phyloP scores from a whole-genome alignment of 2,329 filamentous ascomycete species.

The Colletotrichum godetiae region DNA sequence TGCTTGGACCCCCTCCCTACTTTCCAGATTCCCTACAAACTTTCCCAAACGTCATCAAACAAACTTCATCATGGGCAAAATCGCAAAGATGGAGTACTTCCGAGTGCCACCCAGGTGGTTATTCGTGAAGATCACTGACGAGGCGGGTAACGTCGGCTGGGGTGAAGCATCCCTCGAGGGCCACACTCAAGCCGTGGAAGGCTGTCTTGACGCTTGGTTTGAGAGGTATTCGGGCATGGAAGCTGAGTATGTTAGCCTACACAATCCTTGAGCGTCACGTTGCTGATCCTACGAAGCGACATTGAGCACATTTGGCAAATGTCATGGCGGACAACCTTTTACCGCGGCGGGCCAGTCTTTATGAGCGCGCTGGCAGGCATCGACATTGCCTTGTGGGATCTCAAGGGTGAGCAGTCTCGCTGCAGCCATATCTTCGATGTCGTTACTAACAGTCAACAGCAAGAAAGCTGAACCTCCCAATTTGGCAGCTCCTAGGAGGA shows the following conservation, averaged over 20 bases:
- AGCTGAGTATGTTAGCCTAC: conserved; percentile 66
- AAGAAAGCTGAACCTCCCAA: conserved; percentile 67
- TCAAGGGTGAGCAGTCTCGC: conserved; percentile 62
- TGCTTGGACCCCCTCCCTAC: not conserved
- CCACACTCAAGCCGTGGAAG: conserved; percentile 79
- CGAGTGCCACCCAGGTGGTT: conserved; percentile 81
- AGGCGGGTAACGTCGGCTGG: conserved; percentile 74
- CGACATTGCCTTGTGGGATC: conserved; percentile 84
- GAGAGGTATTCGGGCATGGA: conserved; percentile 73
- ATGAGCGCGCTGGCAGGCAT: conserved; percentile 84
- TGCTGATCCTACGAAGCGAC: conserved; percentile 58
- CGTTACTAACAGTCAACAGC: conserved; percentile 43
- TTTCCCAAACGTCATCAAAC: not conserved
- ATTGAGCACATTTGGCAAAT: conserved; percentile 87
- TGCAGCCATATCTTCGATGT: not conserved
- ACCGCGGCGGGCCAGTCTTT: conserved; percentile 81
- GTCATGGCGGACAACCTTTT: conserved; percentile 78
- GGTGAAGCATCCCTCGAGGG: conserved; percentile 81
- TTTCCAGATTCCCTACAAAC: not conserved
- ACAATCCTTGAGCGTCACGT: fast-evolving
- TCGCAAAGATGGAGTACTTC: conserved; percentile 77
- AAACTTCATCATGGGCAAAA: conserved; percentile 65
- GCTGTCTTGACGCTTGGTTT: conserved; percentile 75
- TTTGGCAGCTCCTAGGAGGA: conserved; percentile 80
- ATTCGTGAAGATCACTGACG: conserved; percentile 81